phyloP scores from a whole-genome alignment of 805 yeast genomes.

The Nakazawaea ernobii region DNA sequence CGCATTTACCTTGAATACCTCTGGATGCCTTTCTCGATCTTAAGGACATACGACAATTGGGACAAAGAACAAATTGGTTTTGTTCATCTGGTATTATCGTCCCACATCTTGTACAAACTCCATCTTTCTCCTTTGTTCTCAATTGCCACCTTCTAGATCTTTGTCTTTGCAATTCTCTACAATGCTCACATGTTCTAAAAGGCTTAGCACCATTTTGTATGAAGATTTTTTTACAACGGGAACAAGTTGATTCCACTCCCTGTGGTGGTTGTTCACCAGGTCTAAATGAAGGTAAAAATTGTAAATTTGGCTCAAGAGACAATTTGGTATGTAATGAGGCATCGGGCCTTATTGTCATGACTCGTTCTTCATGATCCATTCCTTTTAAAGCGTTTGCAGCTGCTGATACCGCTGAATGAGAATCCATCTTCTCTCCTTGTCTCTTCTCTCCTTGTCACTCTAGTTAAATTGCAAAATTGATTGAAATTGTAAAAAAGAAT shows the following conservation, averaged over 20 bases:
- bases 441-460: background rate
- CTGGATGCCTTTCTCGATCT: slow-evolving; percentile 52
- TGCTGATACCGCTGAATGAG: background rate
- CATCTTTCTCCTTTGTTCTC: slow-evolving; percentile 51
- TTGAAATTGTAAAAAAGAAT: too few species aligned
- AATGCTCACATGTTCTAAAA: slow-evolving; percentile 56
- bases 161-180: slow-evolving; percentile 58
- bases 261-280: background rate
- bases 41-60: slow-evolving; percentile 49
- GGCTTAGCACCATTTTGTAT: slow-evolving; percentile 39
- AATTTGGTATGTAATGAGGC: background rate
- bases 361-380: background rate
- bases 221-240: slow-evolving; percentile 57
- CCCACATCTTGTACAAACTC: slow-evolving; percentile 65
- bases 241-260: slow-evolving; percentile 26
- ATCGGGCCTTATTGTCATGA: slow-evolving; percentile 5
- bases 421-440: background rate
- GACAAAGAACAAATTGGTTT: slow-evolving; percentile 52
- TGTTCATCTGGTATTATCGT: slow-evolving; percentile 44
- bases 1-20: slow-evolving; percentile 60
- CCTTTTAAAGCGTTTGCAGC: background rate
- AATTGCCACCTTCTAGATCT: slow-evolving; percentile 61
- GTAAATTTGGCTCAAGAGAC: background rate
- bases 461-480: too few species aligned
- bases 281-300: background rate